These are phyloP conservation scores for Wickerhamiella nectarea DNA, from an alignment of 805 yeast genomes.

Conservation along the genomic window DNA sequence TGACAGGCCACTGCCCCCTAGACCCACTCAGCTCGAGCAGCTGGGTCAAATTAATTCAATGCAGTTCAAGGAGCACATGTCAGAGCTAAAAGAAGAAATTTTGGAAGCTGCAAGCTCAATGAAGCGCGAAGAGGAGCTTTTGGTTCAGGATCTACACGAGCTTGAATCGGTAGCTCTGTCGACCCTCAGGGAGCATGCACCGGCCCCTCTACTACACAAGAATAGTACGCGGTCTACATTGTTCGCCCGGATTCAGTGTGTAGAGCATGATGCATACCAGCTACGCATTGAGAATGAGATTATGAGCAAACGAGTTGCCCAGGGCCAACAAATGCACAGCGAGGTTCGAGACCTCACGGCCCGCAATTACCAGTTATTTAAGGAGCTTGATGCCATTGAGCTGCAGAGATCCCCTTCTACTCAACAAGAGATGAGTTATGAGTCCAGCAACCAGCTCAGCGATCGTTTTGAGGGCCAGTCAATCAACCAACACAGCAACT, in stretches of 20 bases:
- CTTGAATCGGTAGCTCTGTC: no score
- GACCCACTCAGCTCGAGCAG: neutral
- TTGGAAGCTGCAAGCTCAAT: no score
- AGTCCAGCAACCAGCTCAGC: neutral
- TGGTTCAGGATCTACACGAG: no score
- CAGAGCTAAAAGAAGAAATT: no score
- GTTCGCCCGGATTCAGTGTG: neutral
- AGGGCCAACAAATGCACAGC: slow-evolving; percentile 45
- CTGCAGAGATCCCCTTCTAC: no score
- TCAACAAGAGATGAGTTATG: no score
- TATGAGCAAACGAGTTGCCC: slow-evolving; percentile 47
- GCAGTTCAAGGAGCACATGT: neutral
- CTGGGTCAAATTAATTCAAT: no score
- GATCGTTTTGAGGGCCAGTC: no score
- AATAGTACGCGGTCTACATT: neutral
- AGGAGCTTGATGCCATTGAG: slow-evolving; percentile 1
- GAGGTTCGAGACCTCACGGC: slow-evolving; percentile 53
- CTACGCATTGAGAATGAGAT: slow-evolving; percentile 65
- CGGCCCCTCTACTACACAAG: neutral
- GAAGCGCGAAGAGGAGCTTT: no score
- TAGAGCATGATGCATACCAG: slow-evolving; percentile 17
- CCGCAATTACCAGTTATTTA: slow-evolving; percentile 21
- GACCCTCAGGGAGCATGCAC: no score
- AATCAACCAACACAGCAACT: no score
- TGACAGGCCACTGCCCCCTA: neutral